phyloP scores from a whole-genome alignment of 208 protist species.

The Acanthamoeba castellanii region DNA sequence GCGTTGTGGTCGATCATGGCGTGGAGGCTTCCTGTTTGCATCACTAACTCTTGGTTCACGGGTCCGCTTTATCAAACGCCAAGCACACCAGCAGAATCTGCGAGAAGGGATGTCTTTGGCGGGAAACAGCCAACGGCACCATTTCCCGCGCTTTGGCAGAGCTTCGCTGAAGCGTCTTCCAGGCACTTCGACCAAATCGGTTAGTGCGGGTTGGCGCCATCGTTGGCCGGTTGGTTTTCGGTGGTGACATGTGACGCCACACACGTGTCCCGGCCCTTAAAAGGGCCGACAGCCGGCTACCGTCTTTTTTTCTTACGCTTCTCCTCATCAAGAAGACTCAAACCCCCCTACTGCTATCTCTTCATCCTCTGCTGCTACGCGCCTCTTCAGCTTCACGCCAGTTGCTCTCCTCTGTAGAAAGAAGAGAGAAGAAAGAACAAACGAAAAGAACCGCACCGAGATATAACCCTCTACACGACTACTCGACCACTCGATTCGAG shows the following conservation, averaged over 20 bases:
- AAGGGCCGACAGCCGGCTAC: neutral
- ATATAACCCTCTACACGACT: neutral
- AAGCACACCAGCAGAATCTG: too few relatives aligned
- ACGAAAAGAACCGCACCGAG: neutral
- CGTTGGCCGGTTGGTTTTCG: too few relatives aligned
- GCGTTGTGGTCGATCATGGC: too few relatives aligned
- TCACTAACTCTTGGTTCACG: too few relatives aligned
- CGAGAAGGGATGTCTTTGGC: too few relatives aligned
- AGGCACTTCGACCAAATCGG: neutral
- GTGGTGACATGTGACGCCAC: too few relatives aligned
- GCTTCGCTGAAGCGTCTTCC: constrained; percentile 2
- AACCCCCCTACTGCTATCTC: neutral
- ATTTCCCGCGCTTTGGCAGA: neutral
- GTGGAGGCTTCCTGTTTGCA: too few relatives aligned
- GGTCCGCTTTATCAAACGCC: too few relatives aligned
- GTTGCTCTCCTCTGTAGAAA: neutral
- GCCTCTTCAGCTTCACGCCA: neutral
- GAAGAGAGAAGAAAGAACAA: neutral
- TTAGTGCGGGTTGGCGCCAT: neutral
- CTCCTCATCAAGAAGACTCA: constrained; percentile 49
- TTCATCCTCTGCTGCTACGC: too few relatives aligned
- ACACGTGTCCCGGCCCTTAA: neutral
- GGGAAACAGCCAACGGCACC: neutral
- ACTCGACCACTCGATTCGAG: neutral
- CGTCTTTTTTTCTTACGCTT: neutral